Percentiles rank a stretch among this genome's conserved stretches.
These are phyloP conservation scores for Picochlorum sp. DNA, from an alignment of 139 green algal species.

Conservation along the genomic window DNA sequence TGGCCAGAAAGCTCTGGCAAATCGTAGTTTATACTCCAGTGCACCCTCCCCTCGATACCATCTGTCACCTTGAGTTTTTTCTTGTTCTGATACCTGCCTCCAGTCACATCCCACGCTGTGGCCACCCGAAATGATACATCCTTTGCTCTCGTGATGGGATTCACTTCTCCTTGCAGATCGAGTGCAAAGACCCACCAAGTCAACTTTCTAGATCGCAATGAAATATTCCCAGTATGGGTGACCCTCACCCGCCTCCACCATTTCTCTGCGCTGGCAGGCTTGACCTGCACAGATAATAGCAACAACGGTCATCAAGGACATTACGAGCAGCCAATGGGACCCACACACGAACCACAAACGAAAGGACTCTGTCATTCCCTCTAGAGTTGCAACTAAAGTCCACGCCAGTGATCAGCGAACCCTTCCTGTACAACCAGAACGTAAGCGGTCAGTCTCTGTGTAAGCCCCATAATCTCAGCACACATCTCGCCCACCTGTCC, in stretches of 20 bases:
- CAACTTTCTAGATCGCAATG: slow-evolving; percentile 24
- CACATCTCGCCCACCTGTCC: background rate
- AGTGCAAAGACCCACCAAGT: slow-evolving; percentile 21
- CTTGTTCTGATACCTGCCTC: slow-evolving; percentile 14
- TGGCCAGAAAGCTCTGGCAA: slow-evolving; percentile 22
- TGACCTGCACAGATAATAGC: slow-evolving; percentile 14
- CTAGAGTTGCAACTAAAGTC: slow-evolving; percentile 6
- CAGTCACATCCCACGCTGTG: slow-evolving; percentile 21
- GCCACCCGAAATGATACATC: slow-evolving; percentile 14
- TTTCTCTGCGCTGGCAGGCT: slow-evolving; percentile 5
- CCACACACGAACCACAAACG: slow-evolving; percentile 15
- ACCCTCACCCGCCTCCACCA: slow-evolving; percentile 22
- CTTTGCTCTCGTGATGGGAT: slow-evolving; percentile 8
- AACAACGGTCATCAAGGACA: background rate
- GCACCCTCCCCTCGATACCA: slow-evolving; percentile 7
- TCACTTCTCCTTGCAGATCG: slow-evolving; percentile 16
- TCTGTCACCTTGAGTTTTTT: background rate
- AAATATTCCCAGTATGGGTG: slow-evolving; percentile 14
- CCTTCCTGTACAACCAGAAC: background rate
- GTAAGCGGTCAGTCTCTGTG: background rate
- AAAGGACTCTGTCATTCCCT: background rate
- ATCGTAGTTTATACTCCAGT: slow-evolving; percentile 20
- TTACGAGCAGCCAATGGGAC: background rate
- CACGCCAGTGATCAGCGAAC: slow-evolving; percentile 11
- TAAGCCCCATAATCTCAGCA: background rate